These are phyloP conservation scores for Nadsonia starkeyi-henricii DNA, from an alignment of 1,139 yeast genomes.

Conservation along the genomic window DNA sequence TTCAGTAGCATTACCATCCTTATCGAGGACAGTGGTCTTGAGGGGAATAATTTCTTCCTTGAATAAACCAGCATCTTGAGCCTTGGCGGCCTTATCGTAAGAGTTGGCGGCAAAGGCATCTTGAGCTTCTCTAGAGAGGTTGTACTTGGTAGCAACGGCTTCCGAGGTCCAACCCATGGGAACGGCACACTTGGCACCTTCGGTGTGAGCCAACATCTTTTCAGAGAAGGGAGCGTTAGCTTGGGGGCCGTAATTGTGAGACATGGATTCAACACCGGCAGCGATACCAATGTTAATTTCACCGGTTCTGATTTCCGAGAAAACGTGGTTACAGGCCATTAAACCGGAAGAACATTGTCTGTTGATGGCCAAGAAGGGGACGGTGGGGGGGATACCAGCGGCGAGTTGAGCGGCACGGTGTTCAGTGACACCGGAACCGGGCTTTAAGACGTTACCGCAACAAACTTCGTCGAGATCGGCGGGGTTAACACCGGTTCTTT, in stretches of 20 bases:
- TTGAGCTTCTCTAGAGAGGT: conserved; percentile 20
- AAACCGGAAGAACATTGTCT: conserved; percentile 93
- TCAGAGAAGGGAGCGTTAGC: conserved; percentile 52
- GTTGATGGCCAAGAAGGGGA: conserved; percentile 72
- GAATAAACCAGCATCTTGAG: conserved; percentile 58
- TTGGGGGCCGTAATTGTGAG: conserved; percentile 65
- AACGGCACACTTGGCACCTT: conserved; percentile 51
- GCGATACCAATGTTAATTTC: conserved; percentile 88
- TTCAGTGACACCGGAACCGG: conserved; percentile 86
- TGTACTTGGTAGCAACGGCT: conserved; percentile 44
- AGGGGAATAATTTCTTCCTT: conserved; percentile 79
- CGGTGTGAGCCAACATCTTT: conserved; percentile 29
- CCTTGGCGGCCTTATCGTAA: conserved; percentile 58
- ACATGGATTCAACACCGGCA: conserved; percentile 88
- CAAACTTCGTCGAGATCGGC: conserved; percentile 64
- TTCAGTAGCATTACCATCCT: conserved; percentile 27
- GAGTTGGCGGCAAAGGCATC: conserved; percentile 22
- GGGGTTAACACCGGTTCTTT: conserved; percentile 47
- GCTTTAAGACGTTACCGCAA: conserved; percentile 78
- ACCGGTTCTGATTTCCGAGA: conserved; percentile 74
- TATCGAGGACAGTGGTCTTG: conserved; percentile 26
- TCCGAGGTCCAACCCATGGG: conserved; percentile 93
- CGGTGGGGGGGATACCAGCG: conserved; percentile 56
- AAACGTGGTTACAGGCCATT: conserved; percentile 79
- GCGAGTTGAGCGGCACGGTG: conserved; percentile 69